Evolutionary conservation across 305 asterid genomes (phyloP).

Genomic region (Fraxinus floribunda): DNA sequence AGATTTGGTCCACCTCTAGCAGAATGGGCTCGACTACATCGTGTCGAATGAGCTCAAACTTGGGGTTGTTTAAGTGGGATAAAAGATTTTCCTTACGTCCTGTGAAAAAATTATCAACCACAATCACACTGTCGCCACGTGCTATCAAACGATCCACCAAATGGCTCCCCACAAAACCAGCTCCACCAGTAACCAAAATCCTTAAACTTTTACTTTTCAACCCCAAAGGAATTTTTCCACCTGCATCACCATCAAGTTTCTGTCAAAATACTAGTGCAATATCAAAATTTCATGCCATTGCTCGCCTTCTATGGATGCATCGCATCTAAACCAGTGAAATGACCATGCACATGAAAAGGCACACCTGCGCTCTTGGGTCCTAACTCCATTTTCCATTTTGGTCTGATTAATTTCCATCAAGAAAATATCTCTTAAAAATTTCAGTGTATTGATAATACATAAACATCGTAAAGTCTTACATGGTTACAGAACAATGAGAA

Average conservation of each 20-base stretch:
- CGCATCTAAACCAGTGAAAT: not conserved
- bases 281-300: not conserved
- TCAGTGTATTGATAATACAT: no score
- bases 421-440: no score
- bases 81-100: constrained; percentile 64
- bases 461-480: not conserved
- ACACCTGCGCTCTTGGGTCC: not conserved
- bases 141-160: constrained; percentile 72
- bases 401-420: no score
- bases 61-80: constrained; percentile 61
- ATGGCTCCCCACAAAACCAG: constrained; percentile 93
- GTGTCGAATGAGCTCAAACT: constrained; percentile 73
- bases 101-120: constrained; percentile 74
- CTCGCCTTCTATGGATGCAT: not conserved
- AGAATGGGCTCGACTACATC: constrained; percentile 86
- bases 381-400: no score
- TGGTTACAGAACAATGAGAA: not conserved
- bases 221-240: constrained; percentile 65
- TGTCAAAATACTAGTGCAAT: not conserved
- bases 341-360: not conserved
- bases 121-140: constrained; percentile 78
- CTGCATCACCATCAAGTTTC: constrained; percentile 32
- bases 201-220: constrained; percentile 59
- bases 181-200: constrained; percentile 82
- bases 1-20: constrained; percentile 83